phyloP scores from a whole-genome alignment of 257 asterid species.

The Oldenlandia corymbosa region DNA sequence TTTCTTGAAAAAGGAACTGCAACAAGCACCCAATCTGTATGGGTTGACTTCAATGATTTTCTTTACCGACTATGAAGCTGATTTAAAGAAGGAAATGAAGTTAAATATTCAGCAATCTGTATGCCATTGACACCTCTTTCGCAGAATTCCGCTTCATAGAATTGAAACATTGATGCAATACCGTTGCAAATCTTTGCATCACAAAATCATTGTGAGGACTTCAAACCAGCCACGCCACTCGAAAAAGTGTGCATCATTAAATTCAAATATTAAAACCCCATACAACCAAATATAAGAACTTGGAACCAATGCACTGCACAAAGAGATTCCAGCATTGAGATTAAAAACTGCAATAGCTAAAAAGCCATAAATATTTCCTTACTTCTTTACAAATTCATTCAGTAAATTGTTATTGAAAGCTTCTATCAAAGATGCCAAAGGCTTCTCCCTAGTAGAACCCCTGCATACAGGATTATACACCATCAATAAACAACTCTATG shows the following conservation, averaged over 20 bases:
- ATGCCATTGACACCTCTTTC: conserved; percentile 80
- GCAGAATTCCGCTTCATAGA: conserved; percentile 86
- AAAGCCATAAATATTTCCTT: conserved; percentile 7
- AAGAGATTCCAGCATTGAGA: background rate
- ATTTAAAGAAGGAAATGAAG: conserved; percentile 4
- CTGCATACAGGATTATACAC: conserved; percentile 33
- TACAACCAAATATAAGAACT: too few relatives aligned
- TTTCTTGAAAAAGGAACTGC: background rate
- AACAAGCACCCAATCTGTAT: conserved; percentile 39
- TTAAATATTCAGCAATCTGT: too few relatives aligned
- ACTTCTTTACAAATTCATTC: conserved; percentile 72
- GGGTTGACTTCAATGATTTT: conserved; percentile 86
- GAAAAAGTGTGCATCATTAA: background rate
- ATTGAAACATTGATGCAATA: conserved; percentile 69
- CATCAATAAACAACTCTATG: background rate
- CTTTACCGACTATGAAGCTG: conserved; percentile 90
- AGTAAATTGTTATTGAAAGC: conserved; percentile 66
- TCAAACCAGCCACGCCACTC: background rate
- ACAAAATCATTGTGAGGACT: conserved; percentile 14
- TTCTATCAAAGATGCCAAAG: conserved; percentile 63
- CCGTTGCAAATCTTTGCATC: conserved; percentile 68
- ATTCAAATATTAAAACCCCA: background rate
- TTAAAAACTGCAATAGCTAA: too few relatives aligned
- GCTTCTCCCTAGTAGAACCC: conserved; percentile 88
- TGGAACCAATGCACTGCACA: background rate